Evolutionary conservation across 108 stramenopile species (phyloP), one percentile per base, ranked within the genome.

Genomic region (Nitzschia sp.): DNA sequence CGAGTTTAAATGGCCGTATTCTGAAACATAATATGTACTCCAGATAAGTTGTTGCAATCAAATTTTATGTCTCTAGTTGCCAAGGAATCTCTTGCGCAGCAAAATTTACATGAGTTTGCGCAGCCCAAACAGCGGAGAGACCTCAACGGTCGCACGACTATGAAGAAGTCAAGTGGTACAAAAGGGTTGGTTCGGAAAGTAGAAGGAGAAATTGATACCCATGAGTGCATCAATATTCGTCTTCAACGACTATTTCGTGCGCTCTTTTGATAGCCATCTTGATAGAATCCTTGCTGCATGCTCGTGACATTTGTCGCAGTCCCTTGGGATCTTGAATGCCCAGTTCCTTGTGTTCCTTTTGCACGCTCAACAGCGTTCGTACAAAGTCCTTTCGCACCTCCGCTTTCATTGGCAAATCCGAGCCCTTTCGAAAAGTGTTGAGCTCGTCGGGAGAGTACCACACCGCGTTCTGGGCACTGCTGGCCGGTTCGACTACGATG

Each of bases 261-360:
- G 49, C 49, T 51, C 49, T 8, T 19, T 23, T 4, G 21, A 51
- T 51, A 23, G 49, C 49, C 13, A 5, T 51, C 21, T 51, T 51
- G 49, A 51, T 51, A 19, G 49, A 51, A 19, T 51, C 49, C n/a
- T 19, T 51, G 49, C 49, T 51, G 49, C 13, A 4, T 4, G 49
- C 49, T 51, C 49, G 8, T 8, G 49, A 51, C 49, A 51, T n/a
- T 51, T 51, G 49, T 8, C 49, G 49, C 11, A 51, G 49, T n/a
- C 49, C 49, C n/a, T 51, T 51, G 8, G 49, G 49, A 51, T 51
- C 49, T 4, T 51, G 49, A 19, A 51, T 51, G 21, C 49, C 49
- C 49, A 51, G 4, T 9, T 17, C 49, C 49, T 51, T 51, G 49
- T 51, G 49, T 51, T 51, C 49, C 13, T 51, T 51, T 51, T 51